These are phyloP conservation scores for Cercospora sp. DNA, from an alignment of 2,329 filamentous ascomycete species.

Conservation along the genomic window DNA sequence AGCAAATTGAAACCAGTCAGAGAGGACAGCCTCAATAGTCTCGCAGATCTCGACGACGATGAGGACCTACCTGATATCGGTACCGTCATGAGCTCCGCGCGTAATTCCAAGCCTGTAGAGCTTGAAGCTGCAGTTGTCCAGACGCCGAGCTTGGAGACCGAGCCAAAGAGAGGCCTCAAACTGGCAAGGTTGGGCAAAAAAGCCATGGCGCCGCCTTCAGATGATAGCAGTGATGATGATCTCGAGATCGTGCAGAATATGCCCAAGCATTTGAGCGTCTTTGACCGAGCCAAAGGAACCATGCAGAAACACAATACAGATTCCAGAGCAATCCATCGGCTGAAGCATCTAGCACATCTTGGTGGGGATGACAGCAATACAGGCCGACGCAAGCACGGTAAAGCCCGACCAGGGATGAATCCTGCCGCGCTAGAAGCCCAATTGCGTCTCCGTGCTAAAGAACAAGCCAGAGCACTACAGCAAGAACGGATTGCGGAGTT, in stretches of 20 bases:
- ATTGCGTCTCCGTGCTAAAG: constrained; percentile 69
- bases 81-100: constrained; percentile 36
- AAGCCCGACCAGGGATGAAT: constrained; percentile 63
- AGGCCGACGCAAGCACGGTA: constrained; percentile 56
- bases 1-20: constrained; percentile 36
- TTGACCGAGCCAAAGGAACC: constrained; percentile 41
- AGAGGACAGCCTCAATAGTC: constrained; percentile 33
- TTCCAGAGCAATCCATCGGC: constrained; percentile 37
- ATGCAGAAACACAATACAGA: constrained; percentile 29
- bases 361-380: constrained; percentile 48
- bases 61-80: constrained; percentile 32
- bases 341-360: constrained; percentile 39
- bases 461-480: constrained; percentile 76
- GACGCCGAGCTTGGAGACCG: not conserved
- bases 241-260: constrained; percentile 61
- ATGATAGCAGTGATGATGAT: constrained; percentile 53
- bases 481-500: constrained; percentile 75
- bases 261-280: constrained; percentile 32
- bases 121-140: not conserved
- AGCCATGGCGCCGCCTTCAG: constrained; percentile 17
- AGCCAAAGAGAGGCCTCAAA: constrained; percentile 29
- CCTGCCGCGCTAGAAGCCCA: constrained; percentile 66
- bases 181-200: constrained; percentile 40
- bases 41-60: constrained; percentile 31
- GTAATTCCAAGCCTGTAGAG: constrained; percentile 8